Percentiles rank a stretch among this genome's conserved stretches.
Conservation (phyloP, 1,284 basidiomycete genomes). For the Ustilago loliicola region DNA sequence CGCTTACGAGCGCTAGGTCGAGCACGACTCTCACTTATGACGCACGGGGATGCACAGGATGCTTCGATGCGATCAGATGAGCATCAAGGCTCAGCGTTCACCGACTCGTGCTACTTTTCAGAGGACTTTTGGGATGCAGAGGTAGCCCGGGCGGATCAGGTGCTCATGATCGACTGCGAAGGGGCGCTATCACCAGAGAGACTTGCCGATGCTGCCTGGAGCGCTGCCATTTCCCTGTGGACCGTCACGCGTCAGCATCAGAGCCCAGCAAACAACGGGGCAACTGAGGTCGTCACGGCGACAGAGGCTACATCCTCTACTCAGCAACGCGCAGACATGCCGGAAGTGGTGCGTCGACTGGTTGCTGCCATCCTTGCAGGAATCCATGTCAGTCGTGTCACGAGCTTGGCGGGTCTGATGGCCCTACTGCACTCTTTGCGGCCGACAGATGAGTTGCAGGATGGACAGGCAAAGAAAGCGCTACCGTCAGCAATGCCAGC, state of each 20-base stretch:
- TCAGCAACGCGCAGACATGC: slow-evolving; percentile 28
- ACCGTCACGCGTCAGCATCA: background rate
- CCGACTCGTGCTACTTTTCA: slow-evolving; percentile 26
- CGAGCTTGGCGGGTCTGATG: slow-evolving; percentile 27
- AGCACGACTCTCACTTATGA: slow-evolving; percentile 18
- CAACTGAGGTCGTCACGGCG: background rate
- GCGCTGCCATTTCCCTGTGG: slow-evolving; percentile 24
- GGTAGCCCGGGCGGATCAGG: slow-evolving; percentile 34
- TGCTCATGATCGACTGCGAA: slow-evolving; percentile 47
- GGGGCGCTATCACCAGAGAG: slow-evolving; percentile 39
- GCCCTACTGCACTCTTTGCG: slow-evolving; percentile 37
- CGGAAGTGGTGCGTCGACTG: slow-evolving; percentile 41
- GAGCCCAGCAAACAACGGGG: background rate
- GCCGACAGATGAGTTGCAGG: slow-evolving; percentile 29
- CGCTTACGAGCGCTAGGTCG: slow-evolving; percentile 31
- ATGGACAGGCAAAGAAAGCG: background rate
- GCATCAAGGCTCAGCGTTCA: background rate
- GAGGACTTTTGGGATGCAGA: slow-evolving; percentile 55
- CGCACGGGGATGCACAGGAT: background rate
- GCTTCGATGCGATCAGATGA: background rate
- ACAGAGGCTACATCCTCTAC: background rate
- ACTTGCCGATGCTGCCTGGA: slow-evolving; percentile 40
- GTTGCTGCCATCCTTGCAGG: slow-evolving; percentile 38
- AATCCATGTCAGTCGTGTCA: slow-evolving; percentile 38
- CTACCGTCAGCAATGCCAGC: slow-evolving; percentile 22